Evolutionary conservation across 2,329 filamentous ascomycete species (phyloP).

Genomic region (Sarocladium brachiariae): DNA sequence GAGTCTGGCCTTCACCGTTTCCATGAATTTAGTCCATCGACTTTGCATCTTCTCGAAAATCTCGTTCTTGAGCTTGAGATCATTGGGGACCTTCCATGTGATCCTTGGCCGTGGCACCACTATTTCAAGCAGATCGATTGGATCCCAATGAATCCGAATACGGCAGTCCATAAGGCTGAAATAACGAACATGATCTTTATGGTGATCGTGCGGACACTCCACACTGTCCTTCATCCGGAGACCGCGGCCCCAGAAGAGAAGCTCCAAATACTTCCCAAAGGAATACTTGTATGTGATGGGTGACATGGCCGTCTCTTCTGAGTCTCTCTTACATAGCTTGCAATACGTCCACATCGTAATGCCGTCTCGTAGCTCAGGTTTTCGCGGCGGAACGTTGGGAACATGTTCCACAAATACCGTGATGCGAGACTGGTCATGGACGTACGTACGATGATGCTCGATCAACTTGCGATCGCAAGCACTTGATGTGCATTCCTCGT

Average conservation of each 20-base stretch:
- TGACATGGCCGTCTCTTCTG: constrained; percentile 84
- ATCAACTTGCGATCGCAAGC: constrained; percentile 84
- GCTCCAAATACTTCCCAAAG: constrained; percentile 95
- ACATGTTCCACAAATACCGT: constrained; percentile 73
- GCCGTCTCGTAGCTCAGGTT: constrained; percentile 44
- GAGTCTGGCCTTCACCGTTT: constrained; percentile 75
- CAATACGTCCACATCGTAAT: constrained; percentile 99
- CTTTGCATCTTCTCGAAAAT: constrained; percentile 76
- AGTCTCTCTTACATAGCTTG: constrained; percentile 85
- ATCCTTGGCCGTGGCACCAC: constrained; percentile 84
- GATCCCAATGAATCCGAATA: constrained; percentile 85
- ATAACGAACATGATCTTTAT: constrained; percentile 85
- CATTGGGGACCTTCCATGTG: constrained; percentile 96
- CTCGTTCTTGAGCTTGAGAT: constrained; percentile 87
- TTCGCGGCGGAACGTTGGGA: constrained; percentile 34
- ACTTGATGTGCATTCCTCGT: constrained; percentile 72
- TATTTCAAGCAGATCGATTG: constrained; percentile 88
- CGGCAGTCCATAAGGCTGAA: constrained; percentile 84
- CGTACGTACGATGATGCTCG: constrained; percentile 93
- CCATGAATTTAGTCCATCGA: constrained; percentile 78
- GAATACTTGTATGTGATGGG: constrained; percentile 96
- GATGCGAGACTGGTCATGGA: constrained; percentile 90
- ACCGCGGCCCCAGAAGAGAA: constrained; percentile 90
- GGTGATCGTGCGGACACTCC: constrained; percentile 80
- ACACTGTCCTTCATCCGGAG: constrained; percentile 66